These are phyloP conservation scores for Penicillium rolfsii DNA, from an alignment of 2,329 filamentous ascomycete species.

Conservation along the genomic window DNA sequence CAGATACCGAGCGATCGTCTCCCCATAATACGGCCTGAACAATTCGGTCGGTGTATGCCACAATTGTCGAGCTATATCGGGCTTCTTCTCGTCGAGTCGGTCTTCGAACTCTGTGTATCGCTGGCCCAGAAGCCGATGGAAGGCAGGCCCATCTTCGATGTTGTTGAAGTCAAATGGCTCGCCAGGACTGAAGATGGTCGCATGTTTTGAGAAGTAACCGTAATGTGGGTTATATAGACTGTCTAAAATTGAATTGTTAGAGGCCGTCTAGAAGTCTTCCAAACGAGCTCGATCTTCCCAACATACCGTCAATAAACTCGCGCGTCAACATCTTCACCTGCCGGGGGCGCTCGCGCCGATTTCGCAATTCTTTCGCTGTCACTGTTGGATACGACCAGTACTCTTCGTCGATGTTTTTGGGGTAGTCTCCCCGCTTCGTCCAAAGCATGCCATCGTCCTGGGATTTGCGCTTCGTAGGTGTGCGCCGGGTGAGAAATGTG, in stretches of 20 bases:
- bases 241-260: conserved; percentile 57
- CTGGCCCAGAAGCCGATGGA: conserved; percentile 73
- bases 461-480: conserved; percentile 43
- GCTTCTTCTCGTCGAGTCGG: conserved; percentile 71
- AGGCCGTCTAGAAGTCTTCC: not conserved
- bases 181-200: conserved; percentile 91
- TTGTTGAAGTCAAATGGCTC: conserved; percentile 85
- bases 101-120: conserved; percentile 93
- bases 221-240: conserved; percentile 93
- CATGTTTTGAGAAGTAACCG: conserved; percentile 95
- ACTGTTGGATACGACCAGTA: conserved; percentile 82
- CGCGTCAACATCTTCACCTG: conserved; percentile 95
- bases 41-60: conserved; percentile 99
- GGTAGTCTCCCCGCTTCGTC: conserved; percentile 81
- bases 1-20: conserved; percentile 94
- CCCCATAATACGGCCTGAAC: conserved; percentile 94
- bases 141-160: conserved; percentile 82
- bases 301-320: conserved; percentile 90
- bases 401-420: conserved; percentile 76
- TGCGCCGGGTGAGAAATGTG: conserved; percentile 40
- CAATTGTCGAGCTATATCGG: conserved; percentile 79
- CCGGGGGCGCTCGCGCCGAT: conserved; percentile 73
- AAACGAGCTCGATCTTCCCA: not conserved
- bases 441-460: conserved; percentile 69
- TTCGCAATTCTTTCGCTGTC: conserved; percentile 76